These are phyloP conservation scores for Diversispora epigaea DNA, from an alignment of 192 early-diverging fungal species.

Conservation along the genomic window DNA sequence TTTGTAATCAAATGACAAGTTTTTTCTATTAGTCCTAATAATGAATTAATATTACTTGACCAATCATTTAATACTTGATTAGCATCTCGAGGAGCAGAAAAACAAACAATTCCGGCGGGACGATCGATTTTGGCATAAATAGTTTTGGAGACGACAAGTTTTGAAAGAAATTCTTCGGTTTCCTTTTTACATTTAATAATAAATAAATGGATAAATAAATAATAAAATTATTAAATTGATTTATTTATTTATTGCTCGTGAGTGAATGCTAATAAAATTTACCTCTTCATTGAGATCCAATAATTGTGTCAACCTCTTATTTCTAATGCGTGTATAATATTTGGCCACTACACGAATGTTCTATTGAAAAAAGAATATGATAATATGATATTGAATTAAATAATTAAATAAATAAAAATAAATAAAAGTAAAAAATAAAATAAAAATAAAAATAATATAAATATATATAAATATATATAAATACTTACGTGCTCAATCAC, in stretches of 20 bases:
- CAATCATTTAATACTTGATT: constrained; percentile 93
- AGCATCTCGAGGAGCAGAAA: constrained; percentile 79
- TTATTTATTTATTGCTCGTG: neutral
- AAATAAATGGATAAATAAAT: constrained; percentile 18
- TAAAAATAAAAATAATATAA: too few relatives aligned
- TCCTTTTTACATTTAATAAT: constrained; percentile 48
- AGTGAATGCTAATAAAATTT: neutral
- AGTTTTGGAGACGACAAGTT: constrained; percentile 91
- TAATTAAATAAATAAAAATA: neutral
- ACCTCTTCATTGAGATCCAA: constrained; percentile 79
- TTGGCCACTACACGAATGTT: constrained; percentile 96
- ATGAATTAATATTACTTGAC: constrained; percentile 83
- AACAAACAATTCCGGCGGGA: constrained; percentile 84
- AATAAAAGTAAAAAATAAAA: too few relatives aligned
- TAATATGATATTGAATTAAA: neutral
- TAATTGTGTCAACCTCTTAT: constrained; percentile 83
- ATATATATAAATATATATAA: neutral
- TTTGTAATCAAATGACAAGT: constrained; percentile 89
- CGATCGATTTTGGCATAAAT: constrained; percentile 96
- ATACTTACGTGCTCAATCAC: constrained; percentile 89
- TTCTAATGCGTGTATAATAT: constrained; percentile 90
- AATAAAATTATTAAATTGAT: neutral
- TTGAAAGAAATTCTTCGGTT: constrained; percentile 88
- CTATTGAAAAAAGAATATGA: constrained; percentile 31
- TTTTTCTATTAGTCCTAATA: constrained; percentile 92